These are phyloP conservation scores for Ceratocystis colombiana DNA, from an alignment of 2,329 filamentous ascomycete genomes.

Conservation along the genomic window DNA sequence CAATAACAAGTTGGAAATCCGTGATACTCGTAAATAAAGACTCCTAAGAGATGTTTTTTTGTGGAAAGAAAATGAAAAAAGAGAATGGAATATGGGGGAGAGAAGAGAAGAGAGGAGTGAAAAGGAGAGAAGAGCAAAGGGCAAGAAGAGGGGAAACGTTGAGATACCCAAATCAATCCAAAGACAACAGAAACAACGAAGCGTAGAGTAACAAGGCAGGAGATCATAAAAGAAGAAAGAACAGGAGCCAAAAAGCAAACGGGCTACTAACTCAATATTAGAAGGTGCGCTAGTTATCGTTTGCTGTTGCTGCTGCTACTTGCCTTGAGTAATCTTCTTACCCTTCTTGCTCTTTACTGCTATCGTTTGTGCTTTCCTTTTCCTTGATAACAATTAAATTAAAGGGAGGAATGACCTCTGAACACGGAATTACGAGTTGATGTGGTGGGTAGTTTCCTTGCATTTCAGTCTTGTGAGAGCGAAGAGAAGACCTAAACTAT, in stretches of 20 bases:
- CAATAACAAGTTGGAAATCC: conserved; percentile 6
- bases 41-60: conserved; percentile 9
- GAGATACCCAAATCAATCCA: neutral
- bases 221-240: conserved; percentile 14
- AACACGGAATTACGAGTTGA: neutral
- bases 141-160: neutral
- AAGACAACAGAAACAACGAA: conserved; percentile 1
- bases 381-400: neutral
- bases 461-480: neutral
- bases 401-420: conserved; percentile 1
- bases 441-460: conserved; percentile 5
- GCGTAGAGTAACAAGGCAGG: conserved; percentile 3
- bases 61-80: conserved; percentile 1
- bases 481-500: neutral
- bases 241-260: neutral
- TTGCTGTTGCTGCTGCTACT: neutral
- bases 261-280: neutral
- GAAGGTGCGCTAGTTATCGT: neutral
- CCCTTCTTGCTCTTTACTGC: too few relatives aligned
- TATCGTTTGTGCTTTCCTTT: neutral
- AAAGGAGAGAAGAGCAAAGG: neutral
- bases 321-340: neutral
- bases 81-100: neutral
- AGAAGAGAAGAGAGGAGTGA: neutral
- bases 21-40: conserved; percentile 16